Percentiles rank a stretch among this genome's conserved stretches.
Evolutionary conservation across 2,329 filamentous ascomycete species (phyloP).

Genomic region (Colletotrichum destructivum): DNA sequence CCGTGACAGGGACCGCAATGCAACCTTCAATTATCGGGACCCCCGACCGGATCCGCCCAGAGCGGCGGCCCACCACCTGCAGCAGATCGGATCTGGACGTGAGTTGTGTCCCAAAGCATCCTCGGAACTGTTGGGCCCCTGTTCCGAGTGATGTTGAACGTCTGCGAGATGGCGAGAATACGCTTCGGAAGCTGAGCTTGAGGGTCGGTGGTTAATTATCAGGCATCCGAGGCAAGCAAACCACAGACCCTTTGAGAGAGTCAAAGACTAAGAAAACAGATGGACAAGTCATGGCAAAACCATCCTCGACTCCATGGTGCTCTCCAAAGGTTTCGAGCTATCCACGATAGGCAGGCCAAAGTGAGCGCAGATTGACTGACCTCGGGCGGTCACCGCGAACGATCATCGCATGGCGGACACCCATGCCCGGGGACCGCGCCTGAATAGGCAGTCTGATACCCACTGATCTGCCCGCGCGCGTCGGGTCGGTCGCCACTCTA

Average conservation of each 20-base stretch:
- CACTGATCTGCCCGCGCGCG: slow-evolving; percentile 37
- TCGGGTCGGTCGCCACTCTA: slow-evolving; percentile 22
- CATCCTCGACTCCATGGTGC: background rate
- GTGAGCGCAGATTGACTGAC: background rate
- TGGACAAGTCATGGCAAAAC: background rate
- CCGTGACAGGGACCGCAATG: slow-evolving; percentile 3
- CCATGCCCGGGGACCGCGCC: slow-evolving; percentile 30
- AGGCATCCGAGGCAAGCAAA: background rate
- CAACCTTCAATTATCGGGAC: slow-evolving; percentile 28
- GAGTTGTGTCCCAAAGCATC: background rate
- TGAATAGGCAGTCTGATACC: slow-evolving; percentile 21
- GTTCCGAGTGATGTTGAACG: background rate
- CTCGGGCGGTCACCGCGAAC: slow-evolving; percentile 19
- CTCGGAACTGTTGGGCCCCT: background rate
- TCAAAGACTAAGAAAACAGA: no score
- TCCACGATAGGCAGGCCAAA: background rate
- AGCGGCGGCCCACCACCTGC: slow-evolving; percentile 17
- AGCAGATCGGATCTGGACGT: slow-evolving; percentile 20
- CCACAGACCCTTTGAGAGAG: no score
- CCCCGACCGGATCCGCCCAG: slow-evolving; percentile 22
- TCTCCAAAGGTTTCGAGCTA: background rate
- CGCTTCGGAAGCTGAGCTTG: no score
- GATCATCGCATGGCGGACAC: slow-evolving; percentile 29
- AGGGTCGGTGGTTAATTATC: no score
- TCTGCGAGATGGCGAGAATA: background rate